Evolutionary conservation across 208 protist genomes (phyloP), one percentile per base, ranked within the genome.

Genomic region (Crithidia bombi): DNA sequence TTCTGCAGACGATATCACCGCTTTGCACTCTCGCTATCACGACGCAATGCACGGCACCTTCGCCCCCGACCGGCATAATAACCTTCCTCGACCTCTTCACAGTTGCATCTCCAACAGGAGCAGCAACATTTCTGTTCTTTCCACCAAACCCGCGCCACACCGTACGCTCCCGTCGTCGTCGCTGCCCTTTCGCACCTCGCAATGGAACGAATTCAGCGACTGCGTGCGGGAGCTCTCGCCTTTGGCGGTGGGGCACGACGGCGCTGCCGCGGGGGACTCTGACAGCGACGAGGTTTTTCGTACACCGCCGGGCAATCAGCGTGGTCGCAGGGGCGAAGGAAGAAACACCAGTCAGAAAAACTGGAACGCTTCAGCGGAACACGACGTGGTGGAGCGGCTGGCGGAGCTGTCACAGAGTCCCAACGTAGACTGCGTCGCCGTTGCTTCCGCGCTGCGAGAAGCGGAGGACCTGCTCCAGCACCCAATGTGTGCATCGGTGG

Each of bases 11-110:
- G 63, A 85, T 23, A 70, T 83, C 5, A 39, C 82, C 35, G 75
- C 72, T 0, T 78, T 88, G 43, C 86, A 91, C 57, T 62, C 81
- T n/a, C 59, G 32, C 17, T 85, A 79, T 38, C 79, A 87, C 41
- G 75, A 86, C 50, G 71, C 76, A 14, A 61, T 91, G 47, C 41
- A 71, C 26, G 50, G 73, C 36, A 70, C 80, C 3, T 58, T 85
- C 25, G 78, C 64, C 25, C 30, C 50, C 19, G 71, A 75, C 50
- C 14, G 25, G 26, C 43, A 75, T 38, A n/a, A 57, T 26, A 76
- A 65, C 33, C 44, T 67, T 11, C 64, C 62, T 23, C 62, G 66
- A 23, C 44, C 28, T n/a, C 36, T 59, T 6, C 55, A 21, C 14
- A 59, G 32, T 55, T 41, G 47, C 19, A 25, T 23, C 6, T 26